Percentiles rank a stretch among this genome's conserved stretches.
These are phyloP conservation scores for Candida nanaspora DNA, from an alignment of 805 yeast genomes.

Conservation along the genomic window DNA sequence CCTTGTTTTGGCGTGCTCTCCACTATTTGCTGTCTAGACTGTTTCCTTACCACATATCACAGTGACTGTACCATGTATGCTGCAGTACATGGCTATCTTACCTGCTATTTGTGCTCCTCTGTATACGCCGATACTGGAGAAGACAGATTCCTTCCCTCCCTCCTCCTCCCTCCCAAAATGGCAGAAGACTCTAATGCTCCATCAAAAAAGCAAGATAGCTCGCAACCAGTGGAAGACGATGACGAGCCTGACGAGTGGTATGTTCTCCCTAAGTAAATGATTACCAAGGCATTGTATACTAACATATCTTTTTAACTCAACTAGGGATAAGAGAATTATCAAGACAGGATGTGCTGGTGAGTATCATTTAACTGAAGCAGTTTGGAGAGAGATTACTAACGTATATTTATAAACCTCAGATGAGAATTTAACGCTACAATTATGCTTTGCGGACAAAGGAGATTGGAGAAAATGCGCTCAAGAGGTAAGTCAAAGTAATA, in stretches of 20 bases:
- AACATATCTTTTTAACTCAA: background rate
- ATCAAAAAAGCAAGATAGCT: too few species aligned
- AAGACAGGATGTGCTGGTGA: conserved; percentile 67
- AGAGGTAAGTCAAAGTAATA: conserved; percentile 40
- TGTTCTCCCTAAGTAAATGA: conserved; percentile 7
- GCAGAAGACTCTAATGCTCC: background rate
- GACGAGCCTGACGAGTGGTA: conserved; percentile 69
- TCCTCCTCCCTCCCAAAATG: too few species aligned
- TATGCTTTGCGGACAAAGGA: conserved; percentile 75
- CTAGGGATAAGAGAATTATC: conserved; percentile 62
- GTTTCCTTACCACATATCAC: too few species aligned
- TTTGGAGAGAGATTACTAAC: too few species aligned
- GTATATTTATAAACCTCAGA: too few species aligned
- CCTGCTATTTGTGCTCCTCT: too few species aligned
- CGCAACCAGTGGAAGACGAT: conserved; percentile 28
- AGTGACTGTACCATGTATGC: too few species aligned
- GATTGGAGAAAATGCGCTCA: conserved; percentile 72
- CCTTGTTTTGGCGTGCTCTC: too few species aligned
- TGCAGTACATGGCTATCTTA: too few species aligned
- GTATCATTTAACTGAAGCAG: too few species aligned
- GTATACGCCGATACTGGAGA: too few species aligned
- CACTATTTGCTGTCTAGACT: background rate
- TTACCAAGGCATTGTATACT: background rate
- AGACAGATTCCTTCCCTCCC: too few species aligned
- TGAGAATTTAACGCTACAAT: conserved; percentile 61